phyloP scores from a whole-genome alignment of 306 rosid genomes.

The Corylus avellana region DNA sequence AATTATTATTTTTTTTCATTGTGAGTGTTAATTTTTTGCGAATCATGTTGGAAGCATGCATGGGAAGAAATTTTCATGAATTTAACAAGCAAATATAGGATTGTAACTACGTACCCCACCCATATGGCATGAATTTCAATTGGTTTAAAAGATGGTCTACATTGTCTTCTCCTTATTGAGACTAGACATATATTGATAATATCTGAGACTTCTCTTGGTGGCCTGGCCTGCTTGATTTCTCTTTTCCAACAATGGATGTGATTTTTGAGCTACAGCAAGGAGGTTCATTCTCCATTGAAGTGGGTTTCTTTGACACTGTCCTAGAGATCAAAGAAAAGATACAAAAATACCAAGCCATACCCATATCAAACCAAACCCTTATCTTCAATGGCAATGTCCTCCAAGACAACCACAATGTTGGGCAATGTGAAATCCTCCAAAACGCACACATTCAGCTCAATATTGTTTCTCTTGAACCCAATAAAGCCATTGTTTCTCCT shows the following conservation, averaged over 20 bases:
- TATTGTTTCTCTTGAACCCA: background rate
- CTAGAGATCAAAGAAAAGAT: constrained; percentile 73
- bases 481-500: constrained; percentile 6
- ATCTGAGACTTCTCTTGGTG: too few relatives aligned
- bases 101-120: too few relatives aligned
- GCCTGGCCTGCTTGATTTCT: background rate
- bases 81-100: too few relatives aligned
- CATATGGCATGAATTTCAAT: too few relatives aligned
- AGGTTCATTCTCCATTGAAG: constrained; percentile 55
- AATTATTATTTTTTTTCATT: too few relatives aligned
- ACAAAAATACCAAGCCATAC: constrained; percentile 64
- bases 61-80: too few relatives aligned
- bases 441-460: constrained; percentile 47
- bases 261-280: constrained; percentile 50
- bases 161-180: too few relatives aligned
- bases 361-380: constrained; percentile 60
- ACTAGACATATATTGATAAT: too few relatives aligned
- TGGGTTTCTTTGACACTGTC: constrained; percentile 68
- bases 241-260: constrained; percentile 51
- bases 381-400: constrained; percentile 64
- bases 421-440: constrained; percentile 47
- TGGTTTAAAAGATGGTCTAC: too few relatives aligned
- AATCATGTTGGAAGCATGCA: too few relatives aligned
- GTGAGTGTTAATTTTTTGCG: too few relatives aligned
- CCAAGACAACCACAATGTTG: constrained; percentile 55